Percentiles rank a stretch among this genome's conserved stretches.
These are phyloP conservation scores for Neopestalotiopsis sp. DNA, from an alignment of 2,329 filamentous ascomycete genomes.

Conservation along the genomic window DNA sequence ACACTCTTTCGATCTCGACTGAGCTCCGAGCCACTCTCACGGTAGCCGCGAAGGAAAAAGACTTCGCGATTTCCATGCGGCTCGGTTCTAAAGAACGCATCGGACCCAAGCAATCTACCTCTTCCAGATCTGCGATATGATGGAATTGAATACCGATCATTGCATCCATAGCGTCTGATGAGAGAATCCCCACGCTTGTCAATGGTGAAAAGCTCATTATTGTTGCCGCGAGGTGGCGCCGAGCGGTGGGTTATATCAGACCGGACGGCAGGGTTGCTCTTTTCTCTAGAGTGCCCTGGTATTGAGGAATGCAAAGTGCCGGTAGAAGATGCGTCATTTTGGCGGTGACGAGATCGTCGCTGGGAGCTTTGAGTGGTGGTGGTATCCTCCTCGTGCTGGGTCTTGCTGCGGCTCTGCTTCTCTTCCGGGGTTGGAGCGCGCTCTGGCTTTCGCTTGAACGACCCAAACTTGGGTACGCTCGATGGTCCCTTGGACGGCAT, in stretches of 20 bases:
- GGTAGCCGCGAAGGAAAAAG: conserved; percentile 55
- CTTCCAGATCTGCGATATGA: conserved; percentile 71
- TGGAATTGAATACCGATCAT: conserved; percentile 76
- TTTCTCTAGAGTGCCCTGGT: neutral
- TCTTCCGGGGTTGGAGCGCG: conserved; percentile 44
- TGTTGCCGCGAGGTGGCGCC: conserved; percentile 19
- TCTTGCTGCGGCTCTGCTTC: conserved; percentile 1
- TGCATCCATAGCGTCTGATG: conserved; percentile 75
- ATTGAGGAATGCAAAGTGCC: neutral
- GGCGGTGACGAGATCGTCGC: neutral
- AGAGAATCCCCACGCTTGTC: conserved; percentile 81
- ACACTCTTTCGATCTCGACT: conserved; percentile 54
- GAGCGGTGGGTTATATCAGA: conserved; percentile 23
- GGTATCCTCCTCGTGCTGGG: neutral
- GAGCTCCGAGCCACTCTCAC: conserved; percentile 48
- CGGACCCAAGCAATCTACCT: conserved; percentile 74
- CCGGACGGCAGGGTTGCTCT: neutral
- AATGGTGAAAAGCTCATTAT: conserved; percentile 56
- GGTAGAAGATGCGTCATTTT: conserved; percentile 1
- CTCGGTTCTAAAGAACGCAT: conserved; percentile 68
- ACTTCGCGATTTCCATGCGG: conserved; percentile 63
- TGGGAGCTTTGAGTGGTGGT: neutral
- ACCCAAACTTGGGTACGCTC: conserved; percentile 73
- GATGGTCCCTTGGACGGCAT: conserved; percentile 34
- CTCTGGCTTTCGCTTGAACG: conserved; percentile 60